Conservation (phyloP, 2,329 filamentous ascomycete genomes). For the Coniella vitis region DNA sequence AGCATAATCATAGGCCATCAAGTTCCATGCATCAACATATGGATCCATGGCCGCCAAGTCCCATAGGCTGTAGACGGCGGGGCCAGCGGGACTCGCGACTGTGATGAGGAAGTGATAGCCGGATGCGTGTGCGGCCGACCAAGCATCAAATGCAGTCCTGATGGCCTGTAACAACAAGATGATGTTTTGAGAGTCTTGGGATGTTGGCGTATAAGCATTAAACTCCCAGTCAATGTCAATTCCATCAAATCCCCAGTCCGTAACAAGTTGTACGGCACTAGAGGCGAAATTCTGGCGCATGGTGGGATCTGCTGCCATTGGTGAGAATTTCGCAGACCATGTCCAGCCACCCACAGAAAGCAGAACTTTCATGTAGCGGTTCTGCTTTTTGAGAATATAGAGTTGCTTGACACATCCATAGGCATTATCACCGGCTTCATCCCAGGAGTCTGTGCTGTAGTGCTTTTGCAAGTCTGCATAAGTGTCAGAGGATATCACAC, state of each 20-base stretch:
- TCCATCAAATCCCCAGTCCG: slow-evolving; percentile 57
- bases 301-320: slow-evolving; percentile 52
- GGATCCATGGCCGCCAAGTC: slow-evolving; percentile 39
- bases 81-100: slow-evolving; percentile 32
- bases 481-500: slow-evolving; percentile 50
- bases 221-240: slow-evolving; percentile 54
- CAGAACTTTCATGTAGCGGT: slow-evolving; percentile 72
- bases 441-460: slow-evolving; percentile 59
- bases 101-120: slow-evolving; percentile 28
- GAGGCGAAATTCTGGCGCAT: slow-evolving; percentile 61
- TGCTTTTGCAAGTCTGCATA: slow-evolving; percentile 62
- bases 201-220: slow-evolving; percentile 29
- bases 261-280: slow-evolving; percentile 61
- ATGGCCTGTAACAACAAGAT: slow-evolving; percentile 36
- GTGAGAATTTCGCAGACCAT: slow-evolving; percentile 63
- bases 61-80: slow-evolving; percentile 37
- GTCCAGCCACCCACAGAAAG: slow-evolving; percentile 79
- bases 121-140: slow-evolving; percentile 22
- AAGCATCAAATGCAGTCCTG: slow-evolving; percentile 29
- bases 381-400: slow-evolving; percentile 65
- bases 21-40: slow-evolving; percentile 46
- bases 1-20: slow-evolving; percentile 65
- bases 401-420: slow-evolving; percentile 76
- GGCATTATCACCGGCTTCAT: slow-evolving; percentile 53
- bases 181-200: slow-evolving; percentile 33